Percentiles rank a stretch among this genome's conserved stretches.
Conservation (phyloP, 805 yeast genomes). For the Kazachstania martiniae region DNA sequence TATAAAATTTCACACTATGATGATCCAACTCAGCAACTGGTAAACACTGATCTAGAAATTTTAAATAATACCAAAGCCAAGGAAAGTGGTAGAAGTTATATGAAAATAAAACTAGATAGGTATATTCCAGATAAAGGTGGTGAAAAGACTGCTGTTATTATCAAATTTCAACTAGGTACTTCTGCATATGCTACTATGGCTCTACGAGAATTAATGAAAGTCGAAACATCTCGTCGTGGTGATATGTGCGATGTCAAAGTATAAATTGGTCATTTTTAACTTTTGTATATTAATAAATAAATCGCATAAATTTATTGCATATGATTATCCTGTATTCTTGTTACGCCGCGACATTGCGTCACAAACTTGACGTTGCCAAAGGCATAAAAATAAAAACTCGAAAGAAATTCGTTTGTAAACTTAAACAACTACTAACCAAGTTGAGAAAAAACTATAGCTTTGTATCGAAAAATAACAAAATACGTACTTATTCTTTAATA, state of each 20-base stretch:
- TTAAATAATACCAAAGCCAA: constrained; percentile 30
- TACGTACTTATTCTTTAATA: too few species aligned
- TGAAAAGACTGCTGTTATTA: constrained; percentile 52
- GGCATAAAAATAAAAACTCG: too few species aligned
- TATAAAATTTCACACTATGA: constrained; percentile 53
- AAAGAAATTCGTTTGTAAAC: too few species aligned
- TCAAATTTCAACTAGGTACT: constrained; percentile 68
- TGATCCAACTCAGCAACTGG: constrained; percentile 56
- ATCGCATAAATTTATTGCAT: too few species aligned
- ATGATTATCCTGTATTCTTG: too few species aligned
- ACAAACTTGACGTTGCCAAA: too few species aligned
- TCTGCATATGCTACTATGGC: constrained; percentile 98
- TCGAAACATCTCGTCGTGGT: constrained; percentile 52
- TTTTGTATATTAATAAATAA: too few species aligned
- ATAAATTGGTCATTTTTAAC: background rate
- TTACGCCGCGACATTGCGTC: too few species aligned
- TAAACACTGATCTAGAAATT: constrained; percentile 67
- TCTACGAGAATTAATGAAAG: constrained; percentile 76
- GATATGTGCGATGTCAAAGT: constrained; percentile 35
- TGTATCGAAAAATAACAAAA: too few species aligned
- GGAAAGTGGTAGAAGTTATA: constrained; percentile 23
- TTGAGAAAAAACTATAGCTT: too few species aligned
- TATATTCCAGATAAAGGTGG: constrained; percentile 32
- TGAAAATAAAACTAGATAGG: constrained; percentile 25
- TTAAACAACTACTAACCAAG: too few species aligned